Base-by-base conservation (phyloP, 176 grass and related monocot genomes). In the Poa pratensis region DNA sequence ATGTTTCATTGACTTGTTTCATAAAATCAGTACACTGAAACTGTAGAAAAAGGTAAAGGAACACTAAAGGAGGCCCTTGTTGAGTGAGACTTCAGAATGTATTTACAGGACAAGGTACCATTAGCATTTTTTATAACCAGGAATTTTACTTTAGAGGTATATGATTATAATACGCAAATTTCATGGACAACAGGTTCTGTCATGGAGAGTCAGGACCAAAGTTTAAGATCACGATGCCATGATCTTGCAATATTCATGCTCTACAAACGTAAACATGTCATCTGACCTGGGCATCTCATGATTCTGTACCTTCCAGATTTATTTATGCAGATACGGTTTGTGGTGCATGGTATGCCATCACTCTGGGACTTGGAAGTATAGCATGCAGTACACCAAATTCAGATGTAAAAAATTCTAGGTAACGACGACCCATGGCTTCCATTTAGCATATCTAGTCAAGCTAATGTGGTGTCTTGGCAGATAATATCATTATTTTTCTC, bases 391-490 rank as follows among this genome's bases (percentile, higher is more conserved):
- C 40, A 72, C 11, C 19, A 24, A 43, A 72, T 43, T n/a, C 2
- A 45, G n/a, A 73, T 48, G 40, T 73, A 72, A 24, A n/a, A 48
- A 5, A 46, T 48, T 46, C 11, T 46, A 24, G 13, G 8, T 39
- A 70, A 70, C 28, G 6, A 18, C 63, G 2, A 66, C 63, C 67
- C 9, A 22, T 42, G 67, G 18, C 67, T 42, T 70, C 67, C 67
- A 20, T 70, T 69, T 43, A 70, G 35, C 20, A 71, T 45, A 71
- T 71, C 68, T 23, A 46, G n/a, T 22, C 40, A 49, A 73, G 22
- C 22, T 49, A 73, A 49, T 73, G 43, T 48, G 43, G 43, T 49
- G 5, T 73, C 14, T 73, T 0, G 42, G 12, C 6, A 73, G 43
- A 49, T 49, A 48, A 27, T 5, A 73, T 73, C 12, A 48, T 9